phyloP scores from a whole-genome alignment of 2,329 filamentous ascomycete species.

The Colletotrichum zoysiae region DNA sequence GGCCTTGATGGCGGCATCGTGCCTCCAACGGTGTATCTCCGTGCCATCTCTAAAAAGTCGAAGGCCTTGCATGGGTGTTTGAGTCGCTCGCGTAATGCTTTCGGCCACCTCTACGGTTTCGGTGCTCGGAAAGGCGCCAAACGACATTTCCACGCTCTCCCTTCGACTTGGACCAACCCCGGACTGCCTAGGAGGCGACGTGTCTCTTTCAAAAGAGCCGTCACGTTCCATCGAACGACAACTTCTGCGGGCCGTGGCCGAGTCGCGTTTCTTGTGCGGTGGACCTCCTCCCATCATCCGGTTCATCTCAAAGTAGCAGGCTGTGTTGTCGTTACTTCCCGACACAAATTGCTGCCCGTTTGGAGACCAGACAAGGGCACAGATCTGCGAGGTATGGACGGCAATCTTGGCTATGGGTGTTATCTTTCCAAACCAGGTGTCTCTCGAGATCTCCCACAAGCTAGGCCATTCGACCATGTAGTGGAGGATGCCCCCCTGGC shows the following conservation, averaged over 20 bases:
- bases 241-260: constrained; percentile 3
- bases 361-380: constrained; percentile 88
- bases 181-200: neutral
- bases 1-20: constrained; percentile 93
- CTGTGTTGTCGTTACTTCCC: constrained; percentile 92
- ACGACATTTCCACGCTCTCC: neutral
- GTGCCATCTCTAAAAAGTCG: constrained; percentile 65
- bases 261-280: constrained; percentile 30
- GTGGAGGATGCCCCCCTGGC: constrained; percentile 85
- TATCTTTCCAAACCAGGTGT: constrained; percentile 83
- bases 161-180: neutral
- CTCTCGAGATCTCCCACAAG: constrained; percentile 70
- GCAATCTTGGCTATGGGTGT: constrained; percentile 81
- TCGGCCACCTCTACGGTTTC: constrained; percentile 6
- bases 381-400: constrained; percentile 90
- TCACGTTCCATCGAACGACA: neutral
- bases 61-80: constrained; percentile 52
- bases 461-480: constrained; percentile 90
- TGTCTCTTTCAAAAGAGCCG: neutral
- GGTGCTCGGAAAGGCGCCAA: neutral
- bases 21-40: constrained; percentile 79
- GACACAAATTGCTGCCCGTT: constrained; percentile 84
- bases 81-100: constrained; percentile 48
- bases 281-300: constrained; percentile 58
- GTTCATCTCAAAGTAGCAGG: constrained; percentile 81